Base-by-base conservation (phyloP, 345 rosid genomes). In the Lepidium aucheri region DNA sequence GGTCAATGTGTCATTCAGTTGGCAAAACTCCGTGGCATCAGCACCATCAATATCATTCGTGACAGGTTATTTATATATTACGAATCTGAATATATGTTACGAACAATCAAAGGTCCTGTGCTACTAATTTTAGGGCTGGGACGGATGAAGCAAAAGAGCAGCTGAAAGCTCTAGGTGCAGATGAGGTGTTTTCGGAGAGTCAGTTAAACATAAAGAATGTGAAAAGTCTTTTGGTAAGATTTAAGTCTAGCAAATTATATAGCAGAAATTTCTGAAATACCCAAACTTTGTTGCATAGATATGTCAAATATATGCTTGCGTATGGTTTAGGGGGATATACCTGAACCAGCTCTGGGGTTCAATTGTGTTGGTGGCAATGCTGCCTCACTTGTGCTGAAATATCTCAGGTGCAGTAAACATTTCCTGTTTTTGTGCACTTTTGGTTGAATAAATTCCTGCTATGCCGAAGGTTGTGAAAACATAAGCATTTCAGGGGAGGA, bases 1-100 rank as follows among this genome's bases (percentile, higher is more conserved):
- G 96, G 99, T 53, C 97, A 82, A 70, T 90, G 99, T 76, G 72
- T 86, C 34, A 84, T 88, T 68, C 99, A 90, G 81, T 80, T 93
- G 73, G 98, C 96, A 5, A 73, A 62, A 67, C 74, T 74, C 17
- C 84, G 83, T 51, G 81, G 94, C 64, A 82, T 93, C 67, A 82
- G 78, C 67, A 93, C 80, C 72, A 73, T 88, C 65, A 90, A 90
- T 42, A 61, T 90, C 49, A 85, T 90, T 51, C 85, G 89, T 82
- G 99, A 93, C 70, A 93, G 90, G 96, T 90, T 38, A 20, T 11
- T 8, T 58, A 56, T 51, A 43, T 63, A 10, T 20, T 32, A 3
- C 15, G 18, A 39, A 30, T n/a, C 6, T 1, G 18, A 1, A 28
- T 32, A 55, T 16, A 20, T 7, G 22, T 16, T 36, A 36, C 3